Evolutionary conservation across 2,329 filamentous ascomycete genomes (phyloP).

Genomic region (Zasmidium angulare): DNA sequence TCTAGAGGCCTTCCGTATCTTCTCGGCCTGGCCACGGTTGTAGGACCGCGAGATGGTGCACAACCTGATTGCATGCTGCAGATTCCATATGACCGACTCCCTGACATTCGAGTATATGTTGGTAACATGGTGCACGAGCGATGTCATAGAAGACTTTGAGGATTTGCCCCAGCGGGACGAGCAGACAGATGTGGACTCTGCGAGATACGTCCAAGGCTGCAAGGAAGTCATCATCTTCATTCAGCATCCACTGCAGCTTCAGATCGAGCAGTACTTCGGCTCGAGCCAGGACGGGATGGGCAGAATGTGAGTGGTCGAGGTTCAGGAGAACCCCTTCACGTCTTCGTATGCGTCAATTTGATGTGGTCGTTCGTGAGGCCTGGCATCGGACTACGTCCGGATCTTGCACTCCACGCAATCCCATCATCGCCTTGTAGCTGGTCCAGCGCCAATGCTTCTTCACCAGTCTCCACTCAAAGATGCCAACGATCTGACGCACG

Average conservation of each 20-base stretch:
- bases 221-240: constrained; percentile 3
- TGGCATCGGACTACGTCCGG: not conserved
- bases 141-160: not conserved
- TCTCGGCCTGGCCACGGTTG: not conserved
- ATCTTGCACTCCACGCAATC: not conserved
- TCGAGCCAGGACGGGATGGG: too few species aligned
- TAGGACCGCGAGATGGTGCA: constrained; percentile 5
- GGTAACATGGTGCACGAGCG: constrained; percentile 1
- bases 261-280: constrained; percentile 8
- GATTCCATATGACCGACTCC: constrained; percentile 5
- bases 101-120: constrained; percentile 6
- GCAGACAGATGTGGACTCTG: constrained; percentile 1
- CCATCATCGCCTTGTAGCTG: not conserved
- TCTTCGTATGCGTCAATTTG: not conserved
- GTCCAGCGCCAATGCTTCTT: not conserved
- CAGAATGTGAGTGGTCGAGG: constrained; percentile 4
- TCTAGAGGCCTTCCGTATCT: constrained; percentile 5
- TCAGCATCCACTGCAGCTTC: constrained; percentile 10
- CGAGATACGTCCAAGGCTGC: constrained; percentile 6
- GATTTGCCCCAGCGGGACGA: not conserved
- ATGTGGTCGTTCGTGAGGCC: not conserved
- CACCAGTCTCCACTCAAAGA: not conserved
- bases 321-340: not conserved
- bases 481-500: not conserved
- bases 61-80: constrained; percentile 9